A percentile compares a stretch with the other conserved stretches of the same genome.
These are phyloP conservation scores for Acanthamoeba culbertsoni DNA, from an alignment of 208 protist genomes.

Conservation along the genomic window DNA sequence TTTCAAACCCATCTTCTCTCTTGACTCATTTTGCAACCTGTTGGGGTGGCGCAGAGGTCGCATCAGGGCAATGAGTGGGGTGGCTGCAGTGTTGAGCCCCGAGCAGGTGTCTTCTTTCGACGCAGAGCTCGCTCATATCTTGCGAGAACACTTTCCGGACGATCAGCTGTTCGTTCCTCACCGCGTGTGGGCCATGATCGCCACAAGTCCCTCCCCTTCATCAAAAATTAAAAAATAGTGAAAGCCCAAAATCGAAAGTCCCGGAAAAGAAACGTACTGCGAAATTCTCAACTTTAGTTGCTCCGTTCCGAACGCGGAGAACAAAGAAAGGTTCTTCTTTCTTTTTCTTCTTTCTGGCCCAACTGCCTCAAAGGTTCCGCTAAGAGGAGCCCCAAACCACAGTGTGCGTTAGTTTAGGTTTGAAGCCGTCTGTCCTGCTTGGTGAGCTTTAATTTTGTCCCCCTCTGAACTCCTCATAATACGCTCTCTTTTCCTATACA, in stretches of 20 bases:
- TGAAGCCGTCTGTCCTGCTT: too few relatives aligned
- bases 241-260: too few relatives aligned
- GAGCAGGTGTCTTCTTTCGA: not conserved
- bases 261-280: too few relatives aligned
- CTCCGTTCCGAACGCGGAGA: not conserved
- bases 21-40: not conserved
- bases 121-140: not conserved
- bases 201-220: too few relatives aligned
- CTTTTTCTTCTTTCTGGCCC: not conserved
- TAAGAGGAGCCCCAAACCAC: not conserved
- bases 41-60: not conserved
- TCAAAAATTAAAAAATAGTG: too few relatives aligned
- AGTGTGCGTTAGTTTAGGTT: too few relatives aligned
- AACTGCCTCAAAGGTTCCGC: not conserved
- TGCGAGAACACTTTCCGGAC: not conserved
- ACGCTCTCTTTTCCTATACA: too few relatives aligned
- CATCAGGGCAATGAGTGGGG: not conserved
- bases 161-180: not conserved
- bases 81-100: not conserved
- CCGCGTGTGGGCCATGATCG: constrained; percentile 9
- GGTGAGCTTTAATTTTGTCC: too few relatives aligned
- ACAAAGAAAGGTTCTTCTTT: not conserved
- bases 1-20: not conserved
- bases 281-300: too few relatives aligned
- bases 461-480: too few relatives aligned